A percentile compares a stretch with the other conserved stretches of the same genome.
phyloP scores from a whole-genome alignment of 2,329 filamentous ascomycete species.

The Chaetomiaceae sp. region DNA sequence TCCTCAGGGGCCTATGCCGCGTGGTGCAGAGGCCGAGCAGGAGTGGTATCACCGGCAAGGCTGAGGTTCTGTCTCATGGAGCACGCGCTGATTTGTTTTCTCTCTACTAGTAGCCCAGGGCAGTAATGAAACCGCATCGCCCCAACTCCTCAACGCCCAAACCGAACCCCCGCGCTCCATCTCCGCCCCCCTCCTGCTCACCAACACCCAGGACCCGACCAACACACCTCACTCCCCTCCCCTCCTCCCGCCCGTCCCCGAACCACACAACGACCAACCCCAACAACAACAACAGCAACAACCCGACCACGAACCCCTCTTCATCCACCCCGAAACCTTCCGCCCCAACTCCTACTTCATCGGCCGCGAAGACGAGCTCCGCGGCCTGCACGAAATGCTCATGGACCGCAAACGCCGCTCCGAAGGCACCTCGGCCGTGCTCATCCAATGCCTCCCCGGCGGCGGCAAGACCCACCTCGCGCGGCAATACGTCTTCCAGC shows the following conservation, averaged over 20 bases:
- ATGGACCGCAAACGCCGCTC: constrained; percentile 52
- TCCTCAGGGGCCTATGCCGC: background rate
- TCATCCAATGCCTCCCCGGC: constrained; percentile 61
- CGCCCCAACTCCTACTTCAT: constrained; percentile 60
- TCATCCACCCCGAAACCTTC: constrained; percentile 52
- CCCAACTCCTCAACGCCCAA: background rate
- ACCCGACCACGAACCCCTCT: constrained; percentile 27
- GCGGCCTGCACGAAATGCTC: constrained; percentile 54
- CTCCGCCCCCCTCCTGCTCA: constrained; percentile 3
- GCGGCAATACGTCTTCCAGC: constrained; percentile 60
- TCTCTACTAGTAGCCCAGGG: constrained; percentile 17
- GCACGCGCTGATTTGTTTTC: constrained; percentile 25
- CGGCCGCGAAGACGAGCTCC: constrained; percentile 55
- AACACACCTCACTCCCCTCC: background rate
- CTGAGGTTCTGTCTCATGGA: constrained; percentile 4
- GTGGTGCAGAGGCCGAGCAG: constrained; percentile 13
- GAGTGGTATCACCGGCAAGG: constrained; percentile 8
- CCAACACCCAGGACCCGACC: background rate
- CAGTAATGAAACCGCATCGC: constrained; percentile 16
- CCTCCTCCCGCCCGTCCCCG: background rate
- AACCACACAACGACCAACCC: background rate
- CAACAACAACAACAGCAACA: background rate
- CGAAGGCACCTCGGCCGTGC: constrained; percentile 57
- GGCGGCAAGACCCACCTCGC: constrained; percentile 67
- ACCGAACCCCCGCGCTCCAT: constrained; percentile 3